Evolutionary conservation across 352 stramenopile genomes (phyloP), one percentile per base, ranked within the genome.

Genomic region (Phytophthora sansomeana): DNA sequence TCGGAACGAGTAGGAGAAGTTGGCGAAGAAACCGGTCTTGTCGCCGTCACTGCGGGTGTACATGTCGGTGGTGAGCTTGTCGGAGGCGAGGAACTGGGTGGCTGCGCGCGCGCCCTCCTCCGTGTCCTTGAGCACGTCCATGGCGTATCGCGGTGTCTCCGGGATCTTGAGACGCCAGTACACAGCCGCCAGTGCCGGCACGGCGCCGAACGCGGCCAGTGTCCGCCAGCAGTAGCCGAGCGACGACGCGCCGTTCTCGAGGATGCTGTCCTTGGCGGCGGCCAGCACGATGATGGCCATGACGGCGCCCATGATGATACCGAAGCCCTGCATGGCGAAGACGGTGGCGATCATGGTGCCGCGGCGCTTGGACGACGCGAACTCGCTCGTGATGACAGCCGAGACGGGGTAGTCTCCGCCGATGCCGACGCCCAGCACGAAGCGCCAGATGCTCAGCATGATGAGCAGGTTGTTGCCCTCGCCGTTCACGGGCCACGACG

Each of bases 261-360:
- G 28, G 55, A 69, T 74, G 46, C 35, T 69, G 53, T 74, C 21
- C 42, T 77, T 73, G 21, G 61, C 52, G 29, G 54, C 59, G 11
- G 66, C 66, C 10, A 81, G 58, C 39, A 81, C 62, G 32, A 74
- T 63, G 47, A 80, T 58, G 33, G 69, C 64, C 64, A 84, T 70
- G 51, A 78, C 21, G 21, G 62, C 72, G 24, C 60, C 73, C 8
- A 57, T 54, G 35, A 85, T 78, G 74, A 81, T 85, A 21, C 77
- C 77, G 24, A 75, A 68, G 24, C 74, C 77, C 36, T 85, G 69
- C 79, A 88, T 88, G 47, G 77, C 77, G 55, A 88, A 88, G 21
- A 85, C 78, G 5, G 75, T 67, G 36, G 72, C 71, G 46, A 86
- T 82, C 57, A 77, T 81, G 32, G 75, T 78, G 42, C 79, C 79